Percentiles rank a stretch among this genome's conserved stretches.
These are phyloP conservation scores for Chalciporus piperatus DNA, from an alignment of 768 basidiomycete genomes.

Conservation along the genomic window DNA sequence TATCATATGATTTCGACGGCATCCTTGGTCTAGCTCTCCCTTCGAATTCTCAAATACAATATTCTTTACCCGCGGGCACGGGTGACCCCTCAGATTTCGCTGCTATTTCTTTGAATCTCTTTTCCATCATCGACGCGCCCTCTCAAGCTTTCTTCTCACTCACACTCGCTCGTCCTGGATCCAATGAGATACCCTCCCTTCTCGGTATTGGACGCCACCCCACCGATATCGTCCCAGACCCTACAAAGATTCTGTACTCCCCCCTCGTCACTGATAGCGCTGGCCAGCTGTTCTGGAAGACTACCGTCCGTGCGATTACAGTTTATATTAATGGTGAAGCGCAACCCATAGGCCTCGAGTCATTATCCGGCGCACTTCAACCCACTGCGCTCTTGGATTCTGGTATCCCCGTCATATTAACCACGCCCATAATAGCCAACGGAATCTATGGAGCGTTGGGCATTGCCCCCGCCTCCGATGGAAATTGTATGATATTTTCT, in stretches of 20 bases:
- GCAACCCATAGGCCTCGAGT: conserved; percentile 41
- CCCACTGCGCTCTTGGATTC: conserved; percentile 74
- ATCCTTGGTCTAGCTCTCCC: conserved; percentile 78
- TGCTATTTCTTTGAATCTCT: conserved; percentile 64
- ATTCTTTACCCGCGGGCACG: conserved; percentile 45
- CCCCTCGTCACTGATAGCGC: conserved; percentile 37
- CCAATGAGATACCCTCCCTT: conserved; percentile 49
- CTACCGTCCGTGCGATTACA: conserved; percentile 52
- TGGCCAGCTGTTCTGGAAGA: conserved; percentile 64
- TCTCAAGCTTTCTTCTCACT: conserved; percentile 64
- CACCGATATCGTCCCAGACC: conserved; percentile 46
- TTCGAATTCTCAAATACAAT: conserved; percentile 63
- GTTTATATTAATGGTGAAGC: conserved; percentile 52
- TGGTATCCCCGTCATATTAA: conserved; percentile 65
- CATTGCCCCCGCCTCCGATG: conserved; percentile 54
- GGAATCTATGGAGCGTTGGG: conserved; percentile 77
- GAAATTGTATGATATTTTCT: conserved; percentile 51
- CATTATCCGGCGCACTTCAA: conserved; percentile 37
- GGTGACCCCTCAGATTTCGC: conserved; percentile 62
- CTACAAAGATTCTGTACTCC: conserved; percentile 50
- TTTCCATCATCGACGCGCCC: conserved; percentile 60
- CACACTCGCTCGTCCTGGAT: conserved; percentile 67
- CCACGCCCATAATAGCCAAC: conserved; percentile 60
- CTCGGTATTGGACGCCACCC: conserved; percentile 75
- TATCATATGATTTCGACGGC: conserved; percentile 57